Base-by-base conservation (phyloP, 2,329 filamentous ascomycete genomes). In the Elsinoe ampelina region DNA sequence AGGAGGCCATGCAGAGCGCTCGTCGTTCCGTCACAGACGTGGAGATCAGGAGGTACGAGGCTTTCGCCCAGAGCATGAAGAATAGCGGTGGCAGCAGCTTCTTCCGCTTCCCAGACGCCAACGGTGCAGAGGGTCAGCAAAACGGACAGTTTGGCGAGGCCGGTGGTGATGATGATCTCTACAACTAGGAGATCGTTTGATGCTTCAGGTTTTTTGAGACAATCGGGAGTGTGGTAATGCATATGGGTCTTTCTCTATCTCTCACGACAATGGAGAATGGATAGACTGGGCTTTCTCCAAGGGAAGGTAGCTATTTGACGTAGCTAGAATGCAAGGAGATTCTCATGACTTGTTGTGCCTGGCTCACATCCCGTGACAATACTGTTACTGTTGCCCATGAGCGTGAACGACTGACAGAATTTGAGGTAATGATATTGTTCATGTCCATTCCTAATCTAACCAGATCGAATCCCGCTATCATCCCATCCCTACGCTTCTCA, bases 41-140 rank as follows among this genome's bases (percentile, higher is more conserved):
- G 19, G 93, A 98, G 80, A 95, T 98, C 67, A 87, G 93, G 69
- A 86, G 92, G 60, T 98, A 98, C 76, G 93, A 98, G 80, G 92
- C 93, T 3, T 98, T 98, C 68, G 88, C 92, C 39, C 92, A 97
- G 77, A 92, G 92, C 72, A 95, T 98, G 90, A 98, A 98, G 87
- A 95, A 95, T 72, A 85, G 89, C 59, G 91, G 91, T 38, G 92
- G 91, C 68, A 90, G 89, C 58, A 68, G 67, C 65, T 96, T 93
- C 82, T 98, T 98, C 87, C 91, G 95, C 75, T 98, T 98, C 84
- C 92, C 73, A 64, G 62, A 76, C 72, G 62, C 74, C 71, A 61
- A 58, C 34, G 64, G 60, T 15, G 63, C 59, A 17, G 62, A 57
- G 7, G 54, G 54, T n/a, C 38, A 38, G 19, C 51, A 35, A 30